phyloP scores from a whole-genome alignment of 768 basidiomycete genomes.

The Neoboletus magnificus region DNA sequence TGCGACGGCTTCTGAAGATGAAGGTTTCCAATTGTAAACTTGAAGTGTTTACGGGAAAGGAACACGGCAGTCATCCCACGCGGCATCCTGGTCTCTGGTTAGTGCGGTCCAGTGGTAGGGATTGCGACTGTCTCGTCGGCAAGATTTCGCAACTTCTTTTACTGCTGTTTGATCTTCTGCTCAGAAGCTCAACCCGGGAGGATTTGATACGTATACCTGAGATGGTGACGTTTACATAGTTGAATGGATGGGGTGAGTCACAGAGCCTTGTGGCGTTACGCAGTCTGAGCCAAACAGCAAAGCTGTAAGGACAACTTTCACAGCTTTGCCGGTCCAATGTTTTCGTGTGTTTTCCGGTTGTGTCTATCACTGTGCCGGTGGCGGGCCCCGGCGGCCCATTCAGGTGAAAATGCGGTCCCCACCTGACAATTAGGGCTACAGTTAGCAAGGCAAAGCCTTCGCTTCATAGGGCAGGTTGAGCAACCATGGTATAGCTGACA shows the following conservation, averaged over 20 bases:
- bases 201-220: conserved; percentile 1
- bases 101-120: background rate
- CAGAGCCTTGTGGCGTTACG: background rate
- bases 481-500: background rate
- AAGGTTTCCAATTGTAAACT: background rate
- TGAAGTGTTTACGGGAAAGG: background rate
- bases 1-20: conserved; percentile 5
- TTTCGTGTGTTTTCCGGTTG: too few relatives aligned
- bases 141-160: conserved; percentile 43
- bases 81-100: background rate
- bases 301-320: background rate
- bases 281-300: background rate
- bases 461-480: too few relatives aligned
- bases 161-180: conserved; percentile 24
- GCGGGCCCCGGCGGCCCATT: too few relatives aligned
- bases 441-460: too few relatives aligned
- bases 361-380: too few relatives aligned
- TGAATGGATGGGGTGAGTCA: conserved; percentile 13
- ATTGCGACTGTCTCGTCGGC: conserved; percentile 21
- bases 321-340: background rate
- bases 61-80: conserved; percentile 1
- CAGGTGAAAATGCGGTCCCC: too few relatives aligned
- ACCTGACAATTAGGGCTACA: too few relatives aligned
- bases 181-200: background rate
- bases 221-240: conserved; percentile 17